Conservation (phyloP, 2,329 filamentous ascomycete species). For the Calonectria ilicicola region DNA sequence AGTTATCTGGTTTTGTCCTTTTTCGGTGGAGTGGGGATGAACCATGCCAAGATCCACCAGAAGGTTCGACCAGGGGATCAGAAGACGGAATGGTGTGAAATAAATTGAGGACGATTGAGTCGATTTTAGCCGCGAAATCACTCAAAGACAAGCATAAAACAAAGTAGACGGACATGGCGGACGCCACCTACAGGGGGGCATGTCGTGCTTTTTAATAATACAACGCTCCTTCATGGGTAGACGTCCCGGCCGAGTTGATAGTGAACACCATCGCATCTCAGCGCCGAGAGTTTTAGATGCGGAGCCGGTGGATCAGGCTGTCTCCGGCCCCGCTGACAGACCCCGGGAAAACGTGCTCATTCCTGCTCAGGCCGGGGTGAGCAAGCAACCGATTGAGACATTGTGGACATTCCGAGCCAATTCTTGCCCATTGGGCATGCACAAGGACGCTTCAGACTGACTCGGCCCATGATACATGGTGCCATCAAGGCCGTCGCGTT, state of each 20-base stretch:
- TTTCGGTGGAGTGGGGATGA: constrained; percentile 12
- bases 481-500: constrained; percentile 24
- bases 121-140: constrained; percentile 26
- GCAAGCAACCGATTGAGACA: background rate
- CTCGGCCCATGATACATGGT: constrained; percentile 4
- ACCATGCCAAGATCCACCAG: constrained; percentile 13
- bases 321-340: constrained; percentile 25
- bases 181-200: background rate
- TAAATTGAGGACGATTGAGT: constrained; percentile 40
- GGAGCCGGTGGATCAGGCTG: constrained; percentile 15
- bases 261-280: background rate
- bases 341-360: constrained; percentile 52
- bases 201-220: background rate
- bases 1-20: constrained; percentile 14
- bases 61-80: constrained; percentile 1
- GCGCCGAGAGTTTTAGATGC: constrained; percentile 14
- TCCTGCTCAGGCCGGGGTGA: constrained; percentile 46
- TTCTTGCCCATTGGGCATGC: background rate
- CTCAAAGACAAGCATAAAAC: constrained; percentile 1
- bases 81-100: constrained; percentile 9
- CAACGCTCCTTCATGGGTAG: background rate
- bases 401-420: constrained; percentile 3
- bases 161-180: background rate
- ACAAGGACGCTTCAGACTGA: background rate
- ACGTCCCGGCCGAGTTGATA: constrained; percentile 7